Evolutionary conservation across 75 land plant species (phyloP).

Genomic region (Cunninghamia lanceolata): DNA sequence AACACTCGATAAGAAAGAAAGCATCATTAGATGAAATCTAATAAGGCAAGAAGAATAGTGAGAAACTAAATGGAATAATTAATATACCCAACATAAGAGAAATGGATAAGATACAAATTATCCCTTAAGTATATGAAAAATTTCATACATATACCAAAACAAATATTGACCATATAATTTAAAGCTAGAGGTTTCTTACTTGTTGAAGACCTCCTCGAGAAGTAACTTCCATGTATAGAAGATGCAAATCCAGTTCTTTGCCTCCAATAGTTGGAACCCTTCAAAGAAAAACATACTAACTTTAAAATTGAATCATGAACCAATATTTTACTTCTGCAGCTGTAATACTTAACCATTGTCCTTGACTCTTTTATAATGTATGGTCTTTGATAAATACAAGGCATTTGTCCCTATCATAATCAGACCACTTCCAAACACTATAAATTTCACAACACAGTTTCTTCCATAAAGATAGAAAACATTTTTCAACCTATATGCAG

Average conservation of each 20-base stretch:
- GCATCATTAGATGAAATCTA: background rate
- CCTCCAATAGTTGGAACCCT: conserved; percentile 95
- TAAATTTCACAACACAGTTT: background rate
- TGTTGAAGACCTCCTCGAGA: conserved; percentile 87
- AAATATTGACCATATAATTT: background rate
- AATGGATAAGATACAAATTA: background rate
- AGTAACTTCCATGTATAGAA: conserved; percentile 83
- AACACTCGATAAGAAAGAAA: background rate
- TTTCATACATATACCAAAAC: background rate
- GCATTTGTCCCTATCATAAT: background rate
- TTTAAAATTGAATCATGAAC: background rate
- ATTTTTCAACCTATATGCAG: background rate
- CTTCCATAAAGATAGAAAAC: background rate
- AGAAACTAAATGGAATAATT: background rate
- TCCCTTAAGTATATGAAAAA: background rate
- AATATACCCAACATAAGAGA: background rate
- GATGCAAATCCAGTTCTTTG: conserved; percentile 78
- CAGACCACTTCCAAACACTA: background rate
- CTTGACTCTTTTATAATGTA: background rate
- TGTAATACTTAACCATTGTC: background rate
- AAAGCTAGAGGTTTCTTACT: conserved; percentile 34
- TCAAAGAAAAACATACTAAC: conserved; percentile 5
- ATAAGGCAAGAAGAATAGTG: background rate
- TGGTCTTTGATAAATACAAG: background rate
- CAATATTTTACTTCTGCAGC: background rate